Evolutionary conservation across 305 asterid genomes (phyloP).

Genomic region (Fraxinus sp.): DNA sequence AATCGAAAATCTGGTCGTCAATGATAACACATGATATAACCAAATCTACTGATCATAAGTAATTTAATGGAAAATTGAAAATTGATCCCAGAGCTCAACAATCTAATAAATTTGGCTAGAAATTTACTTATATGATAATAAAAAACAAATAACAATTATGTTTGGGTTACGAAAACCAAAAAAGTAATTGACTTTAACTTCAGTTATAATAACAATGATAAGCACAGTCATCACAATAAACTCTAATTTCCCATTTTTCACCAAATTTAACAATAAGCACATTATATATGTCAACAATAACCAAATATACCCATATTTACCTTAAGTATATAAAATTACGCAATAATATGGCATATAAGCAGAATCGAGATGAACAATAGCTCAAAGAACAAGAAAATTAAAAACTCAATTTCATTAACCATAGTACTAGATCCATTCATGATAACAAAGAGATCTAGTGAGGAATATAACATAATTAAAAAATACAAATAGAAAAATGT

Average conservation of each 20-base stretch:
- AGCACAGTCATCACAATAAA: not conserved
- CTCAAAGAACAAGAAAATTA: not conserved
- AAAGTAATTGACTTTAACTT: not conserved
- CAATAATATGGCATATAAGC: not conserved
- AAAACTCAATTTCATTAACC: not conserved
- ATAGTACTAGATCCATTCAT: not conserved
- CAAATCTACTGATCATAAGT: not conserved
- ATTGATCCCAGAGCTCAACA: not conserved
- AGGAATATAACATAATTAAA: not conserved
- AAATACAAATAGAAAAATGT: not conserved
- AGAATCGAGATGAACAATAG: not conserved
- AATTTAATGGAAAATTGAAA: not conserved
- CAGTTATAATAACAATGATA: not conserved
- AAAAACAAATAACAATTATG: not conserved
- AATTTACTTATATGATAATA: not conserved
- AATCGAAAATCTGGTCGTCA: not conserved
- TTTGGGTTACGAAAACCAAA: not conserved
- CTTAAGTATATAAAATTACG: not conserved
- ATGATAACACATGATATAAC: not conserved
- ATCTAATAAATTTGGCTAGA: not conserved
- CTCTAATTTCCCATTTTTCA: not conserved
- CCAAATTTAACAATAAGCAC: not conserved
- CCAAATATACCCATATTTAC: not conserved
- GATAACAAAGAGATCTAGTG: constrained; percentile 19
- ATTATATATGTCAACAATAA: not conserved